Conservation (phyloP, 306 rosid species). For the Erythrophleum fordii region DNA sequence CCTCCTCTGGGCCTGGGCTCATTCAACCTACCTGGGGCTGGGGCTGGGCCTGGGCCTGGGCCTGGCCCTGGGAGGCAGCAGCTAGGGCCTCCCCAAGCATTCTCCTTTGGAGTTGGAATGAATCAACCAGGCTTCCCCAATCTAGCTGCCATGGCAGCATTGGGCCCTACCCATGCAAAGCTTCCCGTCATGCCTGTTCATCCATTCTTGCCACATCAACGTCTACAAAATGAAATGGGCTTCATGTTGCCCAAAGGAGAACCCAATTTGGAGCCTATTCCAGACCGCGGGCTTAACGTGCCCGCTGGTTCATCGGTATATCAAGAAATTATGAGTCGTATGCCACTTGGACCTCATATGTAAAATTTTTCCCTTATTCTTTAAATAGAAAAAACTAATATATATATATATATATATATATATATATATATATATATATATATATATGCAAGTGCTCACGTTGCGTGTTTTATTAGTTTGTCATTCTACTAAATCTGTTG, state of each 20-base stretch:
- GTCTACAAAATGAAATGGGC: slow-evolving; percentile 60
- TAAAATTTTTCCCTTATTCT: slow-evolving; percentile 51
- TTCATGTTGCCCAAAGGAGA: slow-evolving; percentile 87
- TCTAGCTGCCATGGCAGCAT: slow-evolving; percentile 66
- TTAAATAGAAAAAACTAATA: slow-evolving; percentile 37
- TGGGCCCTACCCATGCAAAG: slow-evolving; percentile 63
- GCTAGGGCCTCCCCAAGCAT: slow-evolving; percentile 64
- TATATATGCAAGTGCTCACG: slow-evolving; percentile 20
- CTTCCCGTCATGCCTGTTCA: slow-evolving; percentile 65
- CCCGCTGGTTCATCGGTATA: slow-evolving; percentile 68
- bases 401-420: slow-evolving; percentile 32
- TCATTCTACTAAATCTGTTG: slow-evolving; percentile 38
- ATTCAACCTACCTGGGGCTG: slow-evolving; percentile 56
- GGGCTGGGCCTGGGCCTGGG: not conserved
- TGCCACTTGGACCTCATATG: slow-evolving; percentile 92
- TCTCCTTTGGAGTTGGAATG: slow-evolving; percentile 79
- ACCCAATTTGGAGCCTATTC: slow-evolving; percentile 69
- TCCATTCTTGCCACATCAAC: slow-evolving; percentile 67
- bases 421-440: slow-evolving; percentile 34
- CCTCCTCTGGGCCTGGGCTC: slow-evolving; percentile 60
- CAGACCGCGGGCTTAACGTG: slow-evolving; percentile 64
- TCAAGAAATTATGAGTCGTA: slow-evolving; percentile 84
- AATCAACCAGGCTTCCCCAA: slow-evolving; percentile 67
- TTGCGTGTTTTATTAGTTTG: slow-evolving; percentile 27
- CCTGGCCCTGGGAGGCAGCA: slow-evolving; percentile 62